phyloP scores from a whole-genome alignment of 805 yeast genomes.

The Isabelozyma gotoi region DNA sequence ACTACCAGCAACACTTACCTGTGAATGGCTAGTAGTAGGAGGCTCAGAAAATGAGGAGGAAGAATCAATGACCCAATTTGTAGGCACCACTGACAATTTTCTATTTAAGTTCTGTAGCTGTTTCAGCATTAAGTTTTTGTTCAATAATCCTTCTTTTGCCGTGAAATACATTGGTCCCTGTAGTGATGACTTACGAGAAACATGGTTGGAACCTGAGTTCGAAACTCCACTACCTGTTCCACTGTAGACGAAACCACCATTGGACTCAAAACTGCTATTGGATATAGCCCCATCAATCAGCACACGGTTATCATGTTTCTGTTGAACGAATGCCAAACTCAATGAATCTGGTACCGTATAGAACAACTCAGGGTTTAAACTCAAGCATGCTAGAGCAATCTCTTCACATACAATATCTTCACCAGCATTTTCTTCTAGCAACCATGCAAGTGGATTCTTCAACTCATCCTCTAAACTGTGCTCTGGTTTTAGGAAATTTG shows the following conservation, averaged over 20 bases:
- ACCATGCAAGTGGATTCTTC: slow-evolving; percentile 19
- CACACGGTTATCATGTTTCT: not conserved
- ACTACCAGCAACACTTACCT: not conserved
- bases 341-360: slow-evolving; percentile 5
- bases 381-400: slow-evolving; percentile 20
- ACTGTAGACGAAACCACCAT: slow-evolving; percentile 1
- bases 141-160: slow-evolving; percentile 7
- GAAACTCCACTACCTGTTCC: slow-evolving; percentile 1
- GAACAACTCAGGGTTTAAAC: slow-evolving; percentile 17
- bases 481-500: slow-evolving; percentile 37
- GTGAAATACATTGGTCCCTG: slow-evolving; percentile 20
- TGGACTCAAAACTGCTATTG: not conserved
- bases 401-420: slow-evolving; percentile 18
- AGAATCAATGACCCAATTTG: slow-evolving; percentile 19
- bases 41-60: not conserved
- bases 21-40: slow-evolving; percentile 1
- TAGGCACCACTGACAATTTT: slow-evolving; percentile 28
- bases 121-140: slow-evolving; percentile 2
- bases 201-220: slow-evolving; percentile 8
- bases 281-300: not conserved
- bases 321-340: not conserved
- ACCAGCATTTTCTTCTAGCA: slow-evolving; percentile 11
- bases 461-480: slow-evolving; percentile 16
- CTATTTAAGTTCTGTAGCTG: slow-evolving; percentile 15
- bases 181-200: slow-evolving; percentile 18